Conservation (phyloP, 1,284 basidiomycete genomes). For the Puccinia triticina region DNA sequence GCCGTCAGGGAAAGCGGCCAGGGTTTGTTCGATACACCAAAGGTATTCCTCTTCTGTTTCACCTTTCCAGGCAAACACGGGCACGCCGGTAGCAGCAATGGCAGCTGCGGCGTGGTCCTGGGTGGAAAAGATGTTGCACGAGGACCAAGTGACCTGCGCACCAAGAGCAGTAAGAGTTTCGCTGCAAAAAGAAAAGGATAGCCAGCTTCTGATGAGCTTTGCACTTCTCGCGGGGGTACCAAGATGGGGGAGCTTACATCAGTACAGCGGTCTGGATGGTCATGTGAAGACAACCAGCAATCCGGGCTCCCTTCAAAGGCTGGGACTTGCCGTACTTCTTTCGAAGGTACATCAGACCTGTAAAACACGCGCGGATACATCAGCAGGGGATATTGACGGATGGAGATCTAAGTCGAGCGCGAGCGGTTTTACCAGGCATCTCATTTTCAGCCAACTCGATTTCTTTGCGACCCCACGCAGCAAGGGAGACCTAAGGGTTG, state of each 20-base stretch:
- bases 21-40: constrained; percentile 97
- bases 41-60: constrained; percentile 98
- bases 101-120: constrained; percentile 97
- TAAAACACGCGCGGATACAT: neutral
- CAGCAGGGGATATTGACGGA: neutral
- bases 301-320: constrained; percentile 92
- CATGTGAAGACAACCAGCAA: constrained; percentile 98
- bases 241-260: constrained; percentile 57
- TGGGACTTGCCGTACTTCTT: constrained; percentile 74
- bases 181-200: constrained; percentile 88
- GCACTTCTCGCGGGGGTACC: neutral
- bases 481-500: constrained; percentile 42
- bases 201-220: constrained; percentile 20
- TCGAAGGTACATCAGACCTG: constrained; percentile 59
- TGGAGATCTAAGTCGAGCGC: neutral
- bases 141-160: constrained; percentile 98
- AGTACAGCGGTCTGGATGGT: constrained; percentile 78
- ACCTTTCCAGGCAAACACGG: constrained; percentile 99
- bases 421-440: constrained; percentile 39
- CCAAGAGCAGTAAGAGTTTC: constrained; percentile 93
- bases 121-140: constrained; percentile 99
- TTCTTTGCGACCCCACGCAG: constrained; percentile 93
- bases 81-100: constrained; percentile 96
- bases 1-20: constrained; percentile 71
- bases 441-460: constrained; percentile 84